phyloP scores from a whole-genome alignment of 1,284 basidiomycete species.

The Stereum hirsutum region DNA sequence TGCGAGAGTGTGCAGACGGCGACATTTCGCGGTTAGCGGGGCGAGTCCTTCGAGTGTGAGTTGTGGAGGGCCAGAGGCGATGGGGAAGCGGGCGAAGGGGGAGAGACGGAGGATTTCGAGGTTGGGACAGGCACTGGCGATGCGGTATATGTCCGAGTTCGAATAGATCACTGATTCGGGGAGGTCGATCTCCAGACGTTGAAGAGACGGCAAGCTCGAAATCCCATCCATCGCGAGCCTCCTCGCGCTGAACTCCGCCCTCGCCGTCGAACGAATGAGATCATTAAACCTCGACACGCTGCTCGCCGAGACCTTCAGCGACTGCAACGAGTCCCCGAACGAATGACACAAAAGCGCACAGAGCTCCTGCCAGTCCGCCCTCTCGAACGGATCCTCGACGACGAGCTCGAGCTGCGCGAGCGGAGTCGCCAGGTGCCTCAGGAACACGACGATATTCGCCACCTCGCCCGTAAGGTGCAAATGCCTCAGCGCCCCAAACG shows the following conservation, averaged over 20 bases:
- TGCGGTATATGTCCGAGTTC: conserved; percentile 43
- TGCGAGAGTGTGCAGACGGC: conserved; percentile 50
- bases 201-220: conserved; percentile 40
- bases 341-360: conserved; percentile 50
- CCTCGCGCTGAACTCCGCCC: conserved; percentile 36
- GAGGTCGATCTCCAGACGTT: conserved; percentile 62
- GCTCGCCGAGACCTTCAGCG: conserved; percentile 50
- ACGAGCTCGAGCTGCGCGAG: conserved; percentile 57
- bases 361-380: conserved; percentile 63
- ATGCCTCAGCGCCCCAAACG: conserved; percentile 47
- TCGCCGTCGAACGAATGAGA: conserved; percentile 54
- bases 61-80: conserved; percentile 37
- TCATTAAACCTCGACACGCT: conserved; percentile 56
- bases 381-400: conserved; percentile 68
- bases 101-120: conserved; percentile 59
- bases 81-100: conserved; percentile 55
- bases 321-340: conserved; percentile 49
- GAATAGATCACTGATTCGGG: conserved; percentile 62
- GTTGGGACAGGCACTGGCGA: conserved; percentile 53
- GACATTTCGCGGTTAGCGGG: conserved; percentile 46
- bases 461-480: conserved; percentile 62
- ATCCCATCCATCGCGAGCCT: conserved; percentile 54
- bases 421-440: conserved; percentile 53
- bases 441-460: conserved; percentile 56
- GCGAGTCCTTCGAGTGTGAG: conserved; percentile 52